Base-by-base conservation (phyloP, 2,329 filamentous ascomycete species). In the Macroventuria anomochaeta region DNA sequence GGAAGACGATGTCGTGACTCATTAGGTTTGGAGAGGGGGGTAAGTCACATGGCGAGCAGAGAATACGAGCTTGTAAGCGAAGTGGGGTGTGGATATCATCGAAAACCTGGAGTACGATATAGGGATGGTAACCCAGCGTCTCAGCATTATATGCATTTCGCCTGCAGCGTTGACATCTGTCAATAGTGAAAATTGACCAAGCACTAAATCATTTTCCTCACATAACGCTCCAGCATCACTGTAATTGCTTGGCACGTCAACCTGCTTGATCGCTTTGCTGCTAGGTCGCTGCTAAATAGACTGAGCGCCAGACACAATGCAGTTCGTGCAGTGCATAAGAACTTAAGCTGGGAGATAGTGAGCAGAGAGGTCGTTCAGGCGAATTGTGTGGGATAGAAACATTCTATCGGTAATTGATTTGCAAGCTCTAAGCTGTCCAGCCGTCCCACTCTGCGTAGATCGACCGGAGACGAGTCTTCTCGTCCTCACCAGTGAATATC, bases 401-500 rank as follows among this genome's bases (percentile, higher is more conserved):
- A 8, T 13, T 13, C 1, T 8, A 33, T 5, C n/a, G 17, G 7
- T 12, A 8, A 12, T 28, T 15, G 13, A 13, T 36, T 18, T 21
- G 12, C 15, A 42, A 6, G 1, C 18, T 11, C 29, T 39, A 56
- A 13, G 12, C 23, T 25, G 18, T 11, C 62, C 59, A 64, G 12
- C 61, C 62, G 13, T 63, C 39, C 68, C 67, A 73, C 2, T 59
- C 41, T 2, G 55, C 40, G 42, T 65, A 68, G 2, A 71, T 58
- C 0, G 39, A 31, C 4, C 47, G 44, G 4, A 90, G 65, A 49
- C 85, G 78, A 36, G 75, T 64, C 68, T 86, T 89, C 64, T 91
- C 87, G 12, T 79, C 75, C 2, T 86, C 78, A 0, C 81, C 82
- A 0, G 82, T 84, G 63, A 95, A 93, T 23, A 91, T 90, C 2